Evolutionary conservation across 2,329 filamentous ascomycete species (phyloP).

Genomic region (Aspergillus texensis): DNA sequence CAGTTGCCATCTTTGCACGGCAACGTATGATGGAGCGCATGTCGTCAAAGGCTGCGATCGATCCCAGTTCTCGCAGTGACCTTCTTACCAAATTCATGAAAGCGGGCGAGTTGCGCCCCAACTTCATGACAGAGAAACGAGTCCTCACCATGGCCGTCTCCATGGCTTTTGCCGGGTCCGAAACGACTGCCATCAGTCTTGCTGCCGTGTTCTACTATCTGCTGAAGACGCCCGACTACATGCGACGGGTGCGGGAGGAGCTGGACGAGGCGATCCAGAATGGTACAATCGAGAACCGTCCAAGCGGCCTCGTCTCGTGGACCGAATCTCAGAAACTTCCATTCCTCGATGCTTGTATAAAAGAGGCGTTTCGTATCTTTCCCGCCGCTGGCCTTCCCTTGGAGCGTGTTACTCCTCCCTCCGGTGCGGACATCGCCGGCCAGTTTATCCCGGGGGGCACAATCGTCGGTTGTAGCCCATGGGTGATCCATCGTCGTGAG

Average conservation of each 20-base stretch:
- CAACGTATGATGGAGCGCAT: constrained; percentile 27
- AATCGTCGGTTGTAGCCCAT: constrained; percentile 16
- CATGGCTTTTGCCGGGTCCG: constrained; percentile 66
- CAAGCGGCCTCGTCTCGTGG: background rate
- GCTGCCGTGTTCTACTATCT: constrained; percentile 74
- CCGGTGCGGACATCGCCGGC: constrained; percentile 8
- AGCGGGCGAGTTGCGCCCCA: constrained; percentile 25
- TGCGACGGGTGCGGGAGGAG: constrained; percentile 52
- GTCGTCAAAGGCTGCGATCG: constrained; percentile 8
- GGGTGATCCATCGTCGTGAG: constrained; percentile 22
- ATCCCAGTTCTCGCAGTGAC: constrained; percentile 17
- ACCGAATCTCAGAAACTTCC: constrained; percentile 35
- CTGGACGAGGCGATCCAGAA: constrained; percentile 56
- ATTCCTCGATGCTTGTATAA: constrained; percentile 56
- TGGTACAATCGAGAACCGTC: constrained; percentile 11
- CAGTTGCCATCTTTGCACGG: constrained; percentile 25
- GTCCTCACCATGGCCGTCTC: constrained; percentile 34
- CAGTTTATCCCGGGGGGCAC: constrained; percentile 13
- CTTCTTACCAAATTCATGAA: constrained; percentile 32
- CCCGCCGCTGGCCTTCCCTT: constrained; percentile 27
- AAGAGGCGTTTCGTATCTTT: constrained; percentile 52
- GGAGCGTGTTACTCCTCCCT: constrained; percentile 17
- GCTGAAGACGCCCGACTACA: constrained; percentile 59
- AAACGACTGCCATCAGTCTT: constrained; percentile 77
- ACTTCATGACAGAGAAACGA: constrained; percentile 31